These are phyloP conservation scores for Colletotrichum siamense DNA, from an alignment of 2,329 filamentous ascomycete species.

Conservation along the genomic window DNA sequence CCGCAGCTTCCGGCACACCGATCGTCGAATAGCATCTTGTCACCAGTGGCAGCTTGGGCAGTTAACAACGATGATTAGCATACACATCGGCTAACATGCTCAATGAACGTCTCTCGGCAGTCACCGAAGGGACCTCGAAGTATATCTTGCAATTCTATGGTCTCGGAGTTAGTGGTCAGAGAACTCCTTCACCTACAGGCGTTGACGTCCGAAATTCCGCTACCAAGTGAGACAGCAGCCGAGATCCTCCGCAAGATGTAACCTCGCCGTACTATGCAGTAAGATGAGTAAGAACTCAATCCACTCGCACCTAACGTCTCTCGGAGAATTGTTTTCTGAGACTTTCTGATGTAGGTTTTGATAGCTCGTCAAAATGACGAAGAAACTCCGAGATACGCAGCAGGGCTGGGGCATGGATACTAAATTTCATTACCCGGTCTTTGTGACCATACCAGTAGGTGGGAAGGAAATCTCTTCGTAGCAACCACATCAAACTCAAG, in stretches of 20 bases:
- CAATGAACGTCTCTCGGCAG: not conserved
- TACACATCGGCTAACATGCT: not conserved
- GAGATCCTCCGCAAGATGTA: not conserved
- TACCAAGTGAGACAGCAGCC: not conserved
- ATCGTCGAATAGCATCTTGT: not conserved
- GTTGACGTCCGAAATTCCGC: not conserved
- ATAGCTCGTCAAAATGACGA: not conserved
- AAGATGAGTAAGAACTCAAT: not conserved
- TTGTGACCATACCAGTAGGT: not conserved
- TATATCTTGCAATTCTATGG: not conserved
- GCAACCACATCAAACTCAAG: not conserved
- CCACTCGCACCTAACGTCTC: not conserved
- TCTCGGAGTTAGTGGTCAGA: not conserved
- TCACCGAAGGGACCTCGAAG: not conserved
- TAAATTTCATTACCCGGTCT: not conserved
- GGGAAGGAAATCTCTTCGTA: not conserved
- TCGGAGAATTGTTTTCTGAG: not conserved
- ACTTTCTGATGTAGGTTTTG: not conserved
- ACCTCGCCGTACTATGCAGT: not conserved
- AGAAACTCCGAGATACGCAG: not conserved
- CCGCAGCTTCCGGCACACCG: conserved; percentile 1
- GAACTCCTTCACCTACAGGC: not conserved
- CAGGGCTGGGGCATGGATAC: not conserved
- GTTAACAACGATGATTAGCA: not conserved
- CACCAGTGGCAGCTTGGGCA: not conserved